A percentile compares a stretch with the other conserved stretches of the same genome.
Evolutionary conservation across 768 basidiomycete species (phyloP).

Genomic region (Leccinum variicolor): DNA sequence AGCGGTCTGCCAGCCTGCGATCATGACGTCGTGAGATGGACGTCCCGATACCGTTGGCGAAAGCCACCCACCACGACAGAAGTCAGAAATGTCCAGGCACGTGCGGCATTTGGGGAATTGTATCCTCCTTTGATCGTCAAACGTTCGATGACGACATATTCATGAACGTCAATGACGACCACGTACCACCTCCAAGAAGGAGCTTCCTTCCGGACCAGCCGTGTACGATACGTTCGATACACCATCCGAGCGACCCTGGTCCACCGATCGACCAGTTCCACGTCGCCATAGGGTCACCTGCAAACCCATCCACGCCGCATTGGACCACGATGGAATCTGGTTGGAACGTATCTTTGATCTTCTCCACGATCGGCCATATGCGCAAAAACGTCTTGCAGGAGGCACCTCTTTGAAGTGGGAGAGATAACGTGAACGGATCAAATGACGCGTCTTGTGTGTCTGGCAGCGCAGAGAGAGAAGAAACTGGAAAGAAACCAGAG

Average conservation of each 20-base stretch:
- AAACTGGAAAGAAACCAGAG: constrained; percentile 80
- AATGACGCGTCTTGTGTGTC: constrained; percentile 29
- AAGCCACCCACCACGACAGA: constrained; percentile 58
- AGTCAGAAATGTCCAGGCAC: constrained; percentile 84
- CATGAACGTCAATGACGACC: constrained; percentile 2
- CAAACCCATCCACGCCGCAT: constrained; percentile 84
- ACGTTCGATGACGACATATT: neutral
- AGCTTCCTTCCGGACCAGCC: constrained; percentile 60
- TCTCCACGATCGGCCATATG: constrained; percentile 65
- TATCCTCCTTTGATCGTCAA: constrained; percentile 67
- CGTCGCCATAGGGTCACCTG: constrained; percentile 74
- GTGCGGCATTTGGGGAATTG: constrained; percentile 74
- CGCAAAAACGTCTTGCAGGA: constrained; percentile 57
- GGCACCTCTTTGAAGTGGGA: constrained; percentile 76
- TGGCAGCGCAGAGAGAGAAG: constrained; percentile 48
- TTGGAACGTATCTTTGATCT: constrained; percentile 53
- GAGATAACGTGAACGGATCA: constrained; percentile 70
- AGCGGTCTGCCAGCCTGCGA: constrained; percentile 54
- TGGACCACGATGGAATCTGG: constrained; percentile 84
- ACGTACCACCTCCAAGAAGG: constrained; percentile 72
- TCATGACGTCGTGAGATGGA: neutral
- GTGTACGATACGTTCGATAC: constrained; percentile 46
- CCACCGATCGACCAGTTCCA: constrained; percentile 68
- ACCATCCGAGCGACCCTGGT: constrained; percentile 70
- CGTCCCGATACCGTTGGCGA: neutral